A percentile compares a stretch with the other conserved stretches of the same genome.
Conservation (phyloP, 2,329 filamentous ascomycete genomes). For the Aspergillus piperis region DNA sequence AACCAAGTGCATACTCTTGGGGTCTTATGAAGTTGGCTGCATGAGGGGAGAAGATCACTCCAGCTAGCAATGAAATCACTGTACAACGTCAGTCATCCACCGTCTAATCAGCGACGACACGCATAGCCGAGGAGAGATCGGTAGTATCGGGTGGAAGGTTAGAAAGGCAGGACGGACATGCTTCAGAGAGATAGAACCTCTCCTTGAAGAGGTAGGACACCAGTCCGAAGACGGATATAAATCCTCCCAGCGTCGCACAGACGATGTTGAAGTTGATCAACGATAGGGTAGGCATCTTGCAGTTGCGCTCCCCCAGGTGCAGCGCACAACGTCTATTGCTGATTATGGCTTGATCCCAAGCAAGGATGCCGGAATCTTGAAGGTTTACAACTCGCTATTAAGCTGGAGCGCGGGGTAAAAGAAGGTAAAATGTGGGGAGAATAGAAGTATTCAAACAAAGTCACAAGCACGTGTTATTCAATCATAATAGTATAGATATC, state of each 20-base stretch:
- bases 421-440: neutral
- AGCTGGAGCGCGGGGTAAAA: neutral
- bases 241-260: conserved; percentile 77
- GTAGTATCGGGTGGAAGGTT: no score
- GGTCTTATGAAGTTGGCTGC: conserved; percentile 75
- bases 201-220: conserved; percentile 90
- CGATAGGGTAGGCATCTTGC: conserved; percentile 61
- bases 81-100: conserved; percentile 14
- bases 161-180: conserved; percentile 60
- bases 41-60: conserved; percentile 75
- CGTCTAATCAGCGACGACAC: neutral
- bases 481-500: conserved; percentile 35
- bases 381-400: no score
- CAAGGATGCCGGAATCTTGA: neutral
- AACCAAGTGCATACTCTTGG: conserved; percentile 68
- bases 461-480: conserved; percentile 40
- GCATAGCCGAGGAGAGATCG: no score
- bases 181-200: conserved; percentile 87
- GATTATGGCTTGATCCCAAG: neutral
- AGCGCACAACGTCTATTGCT: neutral
- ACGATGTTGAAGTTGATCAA: conserved; percentile 82
- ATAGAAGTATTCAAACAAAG: neutral
- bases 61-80: conserved; percentile 83
- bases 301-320: neutral
- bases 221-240: conserved; percentile 85